Conservation (phyloP, 148 eudicot species). For the Nyssa sinensis region DNA sequence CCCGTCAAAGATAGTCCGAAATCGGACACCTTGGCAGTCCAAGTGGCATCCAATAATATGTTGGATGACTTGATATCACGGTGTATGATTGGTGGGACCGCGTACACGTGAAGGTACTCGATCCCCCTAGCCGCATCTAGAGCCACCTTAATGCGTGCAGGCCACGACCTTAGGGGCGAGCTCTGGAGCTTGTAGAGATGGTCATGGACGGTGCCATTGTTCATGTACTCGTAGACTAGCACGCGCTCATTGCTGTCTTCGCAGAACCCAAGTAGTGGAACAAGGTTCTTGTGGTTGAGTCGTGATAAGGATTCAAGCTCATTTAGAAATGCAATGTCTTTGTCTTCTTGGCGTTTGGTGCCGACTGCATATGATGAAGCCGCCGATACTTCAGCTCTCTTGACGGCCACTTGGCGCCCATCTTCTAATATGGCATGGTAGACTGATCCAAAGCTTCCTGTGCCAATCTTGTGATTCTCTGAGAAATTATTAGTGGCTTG, state of each 20-base stretch:
- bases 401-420: conserved; percentile 67
- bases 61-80: conserved; percentile 92
- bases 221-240: conserved; percentile 73
- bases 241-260: conserved; percentile 64
- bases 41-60: conserved; percentile 59
- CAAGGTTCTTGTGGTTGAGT: conserved; percentile 81
- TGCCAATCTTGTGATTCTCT: conserved; percentile 55
- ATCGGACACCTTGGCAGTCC: conserved; percentile 89
- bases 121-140: conserved; percentile 89
- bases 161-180: conserved; percentile 59
- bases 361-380: conserved; percentile 12
- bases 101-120: conserved; percentile 79
- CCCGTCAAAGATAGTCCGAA: conserved; percentile 80
- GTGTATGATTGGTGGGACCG: conserved; percentile 74
- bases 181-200: conserved; percentile 58
- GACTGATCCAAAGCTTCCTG: conserved; percentile 85
- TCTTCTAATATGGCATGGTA: conserved; percentile 54
- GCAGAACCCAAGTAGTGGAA: conserved; percentile 59
- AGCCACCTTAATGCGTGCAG: conserved; percentile 56
- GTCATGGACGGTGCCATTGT: conserved; percentile 65
- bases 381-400: conserved; percentile 49
- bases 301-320: conserved; percentile 77
- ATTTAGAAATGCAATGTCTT: conserved; percentile 59
- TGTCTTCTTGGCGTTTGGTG: conserved; percentile 52
- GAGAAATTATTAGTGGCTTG: conserved; percentile 66